These are phyloP conservation scores for Naganishia sp. DNA, from an alignment of 1,284 basidiomycete species.

Conservation along the genomic window DNA sequence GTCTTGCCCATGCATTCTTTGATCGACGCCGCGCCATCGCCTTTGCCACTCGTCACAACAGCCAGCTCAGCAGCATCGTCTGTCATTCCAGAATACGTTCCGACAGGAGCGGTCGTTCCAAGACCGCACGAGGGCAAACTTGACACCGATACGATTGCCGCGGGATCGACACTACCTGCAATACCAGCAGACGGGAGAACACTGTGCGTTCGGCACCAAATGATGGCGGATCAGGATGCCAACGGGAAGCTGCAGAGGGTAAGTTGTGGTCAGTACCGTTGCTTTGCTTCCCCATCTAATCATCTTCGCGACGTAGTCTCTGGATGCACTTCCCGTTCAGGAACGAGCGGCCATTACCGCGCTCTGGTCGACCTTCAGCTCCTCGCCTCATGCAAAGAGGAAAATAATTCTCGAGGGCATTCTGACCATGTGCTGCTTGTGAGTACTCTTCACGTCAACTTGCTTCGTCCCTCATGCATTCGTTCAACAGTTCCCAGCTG, in stretches of 20 bases:
- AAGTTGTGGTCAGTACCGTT: constrained; percentile 41
- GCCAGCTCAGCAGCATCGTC: background rate
- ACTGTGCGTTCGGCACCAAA: constrained; percentile 67
- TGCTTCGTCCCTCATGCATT: background rate
- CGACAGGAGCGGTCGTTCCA: constrained; percentile 6
- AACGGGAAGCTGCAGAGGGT: constrained; percentile 92
- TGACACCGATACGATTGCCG: background rate
- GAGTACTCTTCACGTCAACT: constrained; percentile 33
- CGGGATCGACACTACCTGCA: background rate
- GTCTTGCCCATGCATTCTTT: constrained; percentile 28
- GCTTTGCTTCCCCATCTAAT: background rate
- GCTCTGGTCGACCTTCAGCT: constrained; percentile 96
- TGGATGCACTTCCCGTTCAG: constrained; percentile 84
- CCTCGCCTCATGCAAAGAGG: constrained; percentile 84
- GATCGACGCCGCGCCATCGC: constrained; percentile 21
- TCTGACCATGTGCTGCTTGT: constrained; percentile 99
- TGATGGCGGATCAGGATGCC: constrained; percentile 96
- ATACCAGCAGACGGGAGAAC: constrained; percentile 35
- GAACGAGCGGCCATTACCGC: constrained; percentile 88
- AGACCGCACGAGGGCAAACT: background rate
- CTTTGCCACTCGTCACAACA: constrained; percentile 3
- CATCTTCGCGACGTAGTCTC: constrained; percentile 62
- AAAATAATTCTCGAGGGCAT: constrained; percentile 94
- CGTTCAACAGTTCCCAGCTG: constrained; percentile 66
- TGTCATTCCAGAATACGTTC: constrained; percentile 21